phyloP scores from a whole-genome alignment of 345 rosid species.

The Passiflora organensis region DNA sequence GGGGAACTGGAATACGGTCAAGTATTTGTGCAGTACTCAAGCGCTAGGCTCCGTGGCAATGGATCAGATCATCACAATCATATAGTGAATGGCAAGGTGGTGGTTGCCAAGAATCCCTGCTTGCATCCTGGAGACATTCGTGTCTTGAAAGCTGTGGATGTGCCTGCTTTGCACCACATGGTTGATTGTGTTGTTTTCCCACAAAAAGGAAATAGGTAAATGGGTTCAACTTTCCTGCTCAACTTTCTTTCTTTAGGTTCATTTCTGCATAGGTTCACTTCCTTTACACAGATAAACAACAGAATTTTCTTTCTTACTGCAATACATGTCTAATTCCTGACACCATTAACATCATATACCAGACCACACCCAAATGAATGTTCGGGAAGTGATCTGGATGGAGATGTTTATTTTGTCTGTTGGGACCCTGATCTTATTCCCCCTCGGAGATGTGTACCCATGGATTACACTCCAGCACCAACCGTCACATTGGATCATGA shows the following conservation, averaged over 20 bases:
- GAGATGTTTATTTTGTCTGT: conserved; percentile 35
- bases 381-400: conserved; percentile 39
- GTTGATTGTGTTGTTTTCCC: conserved; percentile 58
- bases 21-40: conserved; percentile 21
- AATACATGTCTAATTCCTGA: neutral
- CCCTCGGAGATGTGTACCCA: conserved; percentile 7
- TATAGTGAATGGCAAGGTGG: conserved; percentile 19
- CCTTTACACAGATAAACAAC: no score
- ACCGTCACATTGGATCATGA: conserved; percentile 12
- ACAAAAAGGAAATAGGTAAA: conserved; percentile 47
- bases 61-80: neutral
- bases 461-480: conserved; percentile 31
- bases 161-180: conserved; percentile 43
- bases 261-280: no score
- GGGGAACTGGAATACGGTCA: conserved; percentile 26
- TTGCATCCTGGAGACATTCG: conserved; percentile 62
- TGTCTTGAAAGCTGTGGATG: conserved; percentile 44
- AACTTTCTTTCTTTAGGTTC: no score
- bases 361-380: conserved; percentile 41
- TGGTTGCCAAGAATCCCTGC: conserved; percentile 57
- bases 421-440: conserved; percentile 42
- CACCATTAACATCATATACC: neutral
- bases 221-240: no score
- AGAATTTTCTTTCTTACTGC: neutral
- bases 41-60: neutral